These are phyloP conservation scores for Akanthomyces lecanii DNA, from an alignment of 2,329 filamentous ascomycete species.

Conservation along the genomic window DNA sequence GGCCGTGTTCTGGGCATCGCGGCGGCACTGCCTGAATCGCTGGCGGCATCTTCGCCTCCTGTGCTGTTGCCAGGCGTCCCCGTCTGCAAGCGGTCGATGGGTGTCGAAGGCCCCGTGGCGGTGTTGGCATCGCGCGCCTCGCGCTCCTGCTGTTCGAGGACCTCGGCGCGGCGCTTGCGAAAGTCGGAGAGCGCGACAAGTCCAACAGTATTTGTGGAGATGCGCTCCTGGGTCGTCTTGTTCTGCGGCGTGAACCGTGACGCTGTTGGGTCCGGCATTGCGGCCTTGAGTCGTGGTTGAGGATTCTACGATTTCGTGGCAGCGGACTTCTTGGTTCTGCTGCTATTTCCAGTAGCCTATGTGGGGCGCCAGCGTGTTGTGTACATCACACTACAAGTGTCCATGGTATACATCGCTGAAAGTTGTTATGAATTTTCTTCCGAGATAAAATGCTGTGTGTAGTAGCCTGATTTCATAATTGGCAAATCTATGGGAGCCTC, in stretches of 20 bases:
- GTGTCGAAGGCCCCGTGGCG: conserved; percentile 42
- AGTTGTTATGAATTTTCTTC: too few relatives aligned
- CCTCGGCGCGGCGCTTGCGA: conserved; percentile 90
- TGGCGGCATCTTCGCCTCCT: conserved; percentile 23
- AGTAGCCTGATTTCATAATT: background rate
- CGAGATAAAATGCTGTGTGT: too few relatives aligned
- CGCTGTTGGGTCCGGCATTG: conserved; percentile 39
- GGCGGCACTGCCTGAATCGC: conserved; percentile 28
- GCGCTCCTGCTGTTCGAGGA: conserved; percentile 84
- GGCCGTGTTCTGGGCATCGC: conserved; percentile 21
- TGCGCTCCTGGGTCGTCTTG: conserved; percentile 71
- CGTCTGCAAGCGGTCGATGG: conserved; percentile 43
- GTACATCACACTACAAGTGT: background rate
- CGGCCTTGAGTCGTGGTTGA: conserved; percentile 7
- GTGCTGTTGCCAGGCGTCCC: conserved; percentile 40
- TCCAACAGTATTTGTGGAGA: conserved; percentile 84
- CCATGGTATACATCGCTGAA: too few relatives aligned
- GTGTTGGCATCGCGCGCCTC: conserved; percentile 62
- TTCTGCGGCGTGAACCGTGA: conserved; percentile 72
- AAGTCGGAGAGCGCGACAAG: conserved; percentile 91
- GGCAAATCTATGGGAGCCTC: conserved; percentile 49
- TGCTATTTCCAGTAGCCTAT: background rate
- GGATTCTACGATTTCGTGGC: background rate
- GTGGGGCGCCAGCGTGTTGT: background rate
- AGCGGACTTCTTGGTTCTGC: background rate